phyloP scores from a whole-genome alignment of 2,329 filamentous ascomycete species.

The Ophiostoma sp. region DNA sequence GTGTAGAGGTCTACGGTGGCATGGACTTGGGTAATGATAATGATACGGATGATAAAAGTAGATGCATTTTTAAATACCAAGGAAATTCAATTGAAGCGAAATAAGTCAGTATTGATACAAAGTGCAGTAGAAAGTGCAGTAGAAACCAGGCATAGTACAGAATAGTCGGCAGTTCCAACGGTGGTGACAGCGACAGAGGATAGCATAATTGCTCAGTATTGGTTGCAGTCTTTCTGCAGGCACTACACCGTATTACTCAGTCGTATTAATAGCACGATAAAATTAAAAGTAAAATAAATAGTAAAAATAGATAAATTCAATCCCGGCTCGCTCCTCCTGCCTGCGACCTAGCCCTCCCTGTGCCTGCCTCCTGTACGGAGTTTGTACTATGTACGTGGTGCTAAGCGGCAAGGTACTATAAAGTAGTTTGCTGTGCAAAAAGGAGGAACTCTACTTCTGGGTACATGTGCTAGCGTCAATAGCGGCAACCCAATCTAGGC shows the following conservation, averaged over 20 bases:
- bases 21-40: neutral
- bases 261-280: neutral
- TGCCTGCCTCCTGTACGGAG: neutral
- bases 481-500: neutral
- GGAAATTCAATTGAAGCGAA: no score
- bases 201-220: no score
- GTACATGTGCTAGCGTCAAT: slow-evolving; percentile 5
- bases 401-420: neutral
- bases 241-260: no score
- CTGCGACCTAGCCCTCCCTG: neutral
- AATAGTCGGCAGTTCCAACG: no score
- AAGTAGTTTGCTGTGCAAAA: neutral
- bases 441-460: neutral
- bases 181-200: no score
- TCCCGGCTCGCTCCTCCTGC: slow-evolving; percentile 2
- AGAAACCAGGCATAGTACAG: no score
- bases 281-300: neutral
- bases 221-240: no score
- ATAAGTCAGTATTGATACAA: no score
- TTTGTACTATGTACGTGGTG: neutral
- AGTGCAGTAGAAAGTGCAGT: no score
- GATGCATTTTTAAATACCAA: no score
- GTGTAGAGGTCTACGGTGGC: neutral
- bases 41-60: neutral
- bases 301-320: neutral